Percentiles rank a stretch among this genome's conserved stretches.
phyloP scores from a whole-genome alignment of 176 grass and related monocot species.

The Poa pratensis region DNA sequence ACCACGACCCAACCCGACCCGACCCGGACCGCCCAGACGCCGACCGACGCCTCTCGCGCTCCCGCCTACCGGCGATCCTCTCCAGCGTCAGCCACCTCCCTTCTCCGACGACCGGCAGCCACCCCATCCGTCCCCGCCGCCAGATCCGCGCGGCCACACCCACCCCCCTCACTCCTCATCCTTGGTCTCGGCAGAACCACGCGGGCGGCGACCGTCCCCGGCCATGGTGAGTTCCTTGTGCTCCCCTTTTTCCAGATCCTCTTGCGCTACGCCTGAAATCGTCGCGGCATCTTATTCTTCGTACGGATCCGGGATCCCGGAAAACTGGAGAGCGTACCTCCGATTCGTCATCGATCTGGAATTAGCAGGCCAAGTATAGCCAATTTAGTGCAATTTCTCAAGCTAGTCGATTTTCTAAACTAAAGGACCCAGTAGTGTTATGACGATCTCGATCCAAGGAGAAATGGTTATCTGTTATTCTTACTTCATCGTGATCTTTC shows the following conservation, averaged over 20 bases:
- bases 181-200: neutral
- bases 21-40: neutral
- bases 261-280: neutral
- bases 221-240: neutral
- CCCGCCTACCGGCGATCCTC: neutral
- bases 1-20: constrained; percentile 14
- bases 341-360: neutral
- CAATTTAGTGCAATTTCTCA: neutral
- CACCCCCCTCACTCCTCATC: neutral
- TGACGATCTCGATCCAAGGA: neutral
- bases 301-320: neutral
- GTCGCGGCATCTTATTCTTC: neutral
- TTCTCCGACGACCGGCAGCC: constrained; percentile 6
- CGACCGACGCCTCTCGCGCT: constrained; percentile 8
- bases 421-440: neutral
- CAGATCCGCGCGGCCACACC: neutral
- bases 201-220: neutral
- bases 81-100: neutral
- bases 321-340: neutral
- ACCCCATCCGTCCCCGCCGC: neutral
- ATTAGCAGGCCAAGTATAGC: neutral
- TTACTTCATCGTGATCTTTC: neutral
- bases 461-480: neutral
- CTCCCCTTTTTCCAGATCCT: neutral
- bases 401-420: neutral